Percentiles rank a stretch among this genome's conserved stretches.
These are phyloP conservation scores for Phytophthora palmivora DNA, from an alignment of 352 stramenopile species.

Conservation along the genomic window DNA sequence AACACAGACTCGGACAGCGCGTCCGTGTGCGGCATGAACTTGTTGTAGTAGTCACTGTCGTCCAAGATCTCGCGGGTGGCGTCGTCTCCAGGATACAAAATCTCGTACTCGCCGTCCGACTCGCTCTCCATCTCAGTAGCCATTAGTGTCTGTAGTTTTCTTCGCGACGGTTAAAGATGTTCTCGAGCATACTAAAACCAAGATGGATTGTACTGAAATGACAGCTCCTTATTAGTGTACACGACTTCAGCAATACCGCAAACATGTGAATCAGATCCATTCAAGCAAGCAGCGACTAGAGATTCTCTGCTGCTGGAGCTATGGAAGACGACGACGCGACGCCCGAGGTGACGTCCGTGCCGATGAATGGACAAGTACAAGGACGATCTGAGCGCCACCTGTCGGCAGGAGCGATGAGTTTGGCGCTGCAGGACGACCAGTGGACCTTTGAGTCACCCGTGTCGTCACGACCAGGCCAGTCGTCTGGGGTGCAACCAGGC, in stretches of 20 bases:
- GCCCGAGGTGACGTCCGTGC: constrained; percentile 42
- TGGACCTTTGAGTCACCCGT: constrained; percentile 59
- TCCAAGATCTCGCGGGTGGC: constrained; percentile 55
- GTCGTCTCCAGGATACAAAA: constrained; percentile 56
- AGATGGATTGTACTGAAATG: constrained; percentile 7
- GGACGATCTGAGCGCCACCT: constrained; percentile 45
- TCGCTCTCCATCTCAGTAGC: constrained; percentile 14
- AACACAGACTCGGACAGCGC: constrained; percentile 62
- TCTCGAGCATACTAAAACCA: not conserved
- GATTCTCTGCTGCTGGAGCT: not conserved
- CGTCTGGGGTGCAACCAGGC: constrained; percentile 38
- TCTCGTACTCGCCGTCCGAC: constrained; percentile 67
- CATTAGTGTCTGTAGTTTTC: not conserved
- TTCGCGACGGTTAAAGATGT: constrained; percentile 13
- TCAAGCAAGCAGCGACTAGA: not conserved
- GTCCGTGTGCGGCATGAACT: constrained; percentile 60
- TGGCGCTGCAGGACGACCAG: constrained; percentile 67
- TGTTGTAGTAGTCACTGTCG: constrained; percentile 59
- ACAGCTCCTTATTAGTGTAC: constrained; percentile 8
- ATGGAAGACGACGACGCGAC: constrained; percentile 48
- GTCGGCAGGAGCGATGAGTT: constrained; percentile 54
- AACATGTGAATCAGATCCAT: constrained; percentile 11
- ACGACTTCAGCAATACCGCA: constrained; percentile 5
- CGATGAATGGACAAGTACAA: constrained; percentile 15
- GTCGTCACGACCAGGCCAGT: constrained; percentile 42